Conservation (phyloP, 179 eudicot species). For the Silene coronaria region DNA sequence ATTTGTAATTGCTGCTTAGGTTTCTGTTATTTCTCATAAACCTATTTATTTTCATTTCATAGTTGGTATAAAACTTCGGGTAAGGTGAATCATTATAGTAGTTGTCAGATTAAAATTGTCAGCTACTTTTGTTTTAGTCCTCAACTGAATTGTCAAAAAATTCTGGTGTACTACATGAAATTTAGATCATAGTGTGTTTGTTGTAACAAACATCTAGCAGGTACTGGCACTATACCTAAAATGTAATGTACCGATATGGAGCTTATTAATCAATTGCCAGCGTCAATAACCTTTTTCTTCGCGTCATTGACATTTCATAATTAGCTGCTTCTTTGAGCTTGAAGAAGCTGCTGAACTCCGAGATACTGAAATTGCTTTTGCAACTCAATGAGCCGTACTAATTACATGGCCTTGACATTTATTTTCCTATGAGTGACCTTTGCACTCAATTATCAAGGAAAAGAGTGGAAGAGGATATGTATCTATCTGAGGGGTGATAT, state of each 20-base stretch:
- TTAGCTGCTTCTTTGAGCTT: background rate
- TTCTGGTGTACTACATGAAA: too few species aligned
- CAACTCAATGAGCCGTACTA: background rate
- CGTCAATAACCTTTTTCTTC: background rate
- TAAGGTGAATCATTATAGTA: background rate
- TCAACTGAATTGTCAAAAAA: too few species aligned
- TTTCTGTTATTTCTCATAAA: background rate
- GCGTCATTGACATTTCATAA: background rate
- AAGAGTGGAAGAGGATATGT: too few species aligned
- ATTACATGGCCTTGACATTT: background rate
- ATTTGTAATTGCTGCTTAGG: background rate
- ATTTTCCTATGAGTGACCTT: background rate
- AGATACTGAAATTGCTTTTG: background rate
- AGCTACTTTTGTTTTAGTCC: background rate
- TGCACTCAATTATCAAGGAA: background rate
- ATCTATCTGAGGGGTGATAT: background rate
- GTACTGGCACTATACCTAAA: background rate
- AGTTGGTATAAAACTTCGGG: background rate
- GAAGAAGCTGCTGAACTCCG: background rate
- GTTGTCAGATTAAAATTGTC: background rate
- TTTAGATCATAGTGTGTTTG: too few species aligned
- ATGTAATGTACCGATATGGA: background rate
- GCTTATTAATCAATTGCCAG: too few species aligned
- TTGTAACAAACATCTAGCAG: background rate
- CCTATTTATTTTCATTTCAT: background rate